Evolutionary conservation across 2,329 filamentous ascomycete genomes (phyloP), one percentile per base, ranked within the genome.

Genomic region (Aspergillus calidoustus): DNA sequence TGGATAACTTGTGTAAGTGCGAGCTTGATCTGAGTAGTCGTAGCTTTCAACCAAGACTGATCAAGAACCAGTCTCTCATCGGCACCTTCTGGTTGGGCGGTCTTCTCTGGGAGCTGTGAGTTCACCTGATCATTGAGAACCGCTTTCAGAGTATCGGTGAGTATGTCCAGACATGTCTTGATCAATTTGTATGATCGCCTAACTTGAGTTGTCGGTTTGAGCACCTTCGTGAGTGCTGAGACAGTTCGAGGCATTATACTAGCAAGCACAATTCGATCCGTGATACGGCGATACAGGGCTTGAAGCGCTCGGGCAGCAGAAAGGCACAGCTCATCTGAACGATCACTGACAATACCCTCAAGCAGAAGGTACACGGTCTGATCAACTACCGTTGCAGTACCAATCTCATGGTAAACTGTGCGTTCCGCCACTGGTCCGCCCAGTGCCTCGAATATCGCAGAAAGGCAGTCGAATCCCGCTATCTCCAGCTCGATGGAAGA

Each of bases 201-300:
- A 66, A 84, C 83, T 46, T 85, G 81, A n/a, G 83, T 86, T 0
- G 89, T 90, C 0, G 87, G 87, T 4, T 90, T 89, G 54, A 96
- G 79, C 0, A 92, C 80, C 70, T 90, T 93, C 2, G 90, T 89
- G 25, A 99, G 80, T 1, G 88, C 87, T 3, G 95, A 98, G 0
- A 97, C 86, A 0, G 92, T 92, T 9, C 93, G 92, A 0, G 96
- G 95, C 47, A 98, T 82, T 71, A 99, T 95, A 64, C 87, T 93
- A 9, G 92, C 91, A 59, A 96, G 81, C 2, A 91, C 87, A n/a
- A 90, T 85, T 51, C 85, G 85, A 69, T 95, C 90, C 56, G 84
- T 87, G 48, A 97, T 83, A 23, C 87, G 86, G 7, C 75, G 71
- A 66, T 88, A 86, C 7, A 95, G 79, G 0, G 85, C 80, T 54